Evolutionary conservation across 352 stramenopile species (phyloP).

Genomic region (Phytophthora foliorum): DNA sequence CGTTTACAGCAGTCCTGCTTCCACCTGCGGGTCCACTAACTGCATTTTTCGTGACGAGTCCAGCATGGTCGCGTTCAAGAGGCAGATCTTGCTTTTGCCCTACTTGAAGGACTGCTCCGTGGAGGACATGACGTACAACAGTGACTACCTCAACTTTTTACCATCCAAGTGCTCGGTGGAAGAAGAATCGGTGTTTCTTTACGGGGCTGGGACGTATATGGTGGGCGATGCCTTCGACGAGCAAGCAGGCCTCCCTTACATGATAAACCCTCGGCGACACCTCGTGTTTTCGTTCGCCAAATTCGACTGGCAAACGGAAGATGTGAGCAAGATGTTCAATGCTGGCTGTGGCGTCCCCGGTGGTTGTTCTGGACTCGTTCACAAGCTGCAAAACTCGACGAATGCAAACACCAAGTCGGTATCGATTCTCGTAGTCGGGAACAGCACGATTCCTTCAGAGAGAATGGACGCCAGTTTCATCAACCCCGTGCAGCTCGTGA

Average conservation of each 20-base stretch:
- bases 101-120: constrained; percentile 54
- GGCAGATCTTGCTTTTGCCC: constrained; percentile 50
- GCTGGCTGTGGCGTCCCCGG: constrained; percentile 32
- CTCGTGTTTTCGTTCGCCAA: constrained; percentile 50
- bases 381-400: constrained; percentile 32
- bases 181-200: constrained; percentile 48
- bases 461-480: constrained; percentile 30
- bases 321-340: constrained; percentile 45
- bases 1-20: constrained; percentile 33
- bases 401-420: constrained; percentile 9
- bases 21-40: constrained; percentile 40
- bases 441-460: constrained; percentile 30
- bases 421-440: constrained; percentile 33
- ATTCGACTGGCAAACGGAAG: constrained; percentile 40
- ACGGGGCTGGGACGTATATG: constrained; percentile 43
- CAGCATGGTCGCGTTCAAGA: constrained; percentile 40
- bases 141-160: constrained; percentile 46
- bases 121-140: constrained; percentile 43
- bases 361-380: constrained; percentile 39
- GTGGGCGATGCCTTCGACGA: constrained; percentile 31
- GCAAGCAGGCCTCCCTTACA: constrained; percentile 22
- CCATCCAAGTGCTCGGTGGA: constrained; percentile 31
- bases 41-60: constrained; percentile 56
- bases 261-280: constrained; percentile 40
- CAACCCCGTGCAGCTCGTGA: constrained; percentile 37